Base-by-base conservation (phyloP, 2,329 filamentous ascomycete species). In the Claviceps purpurea region DNA sequence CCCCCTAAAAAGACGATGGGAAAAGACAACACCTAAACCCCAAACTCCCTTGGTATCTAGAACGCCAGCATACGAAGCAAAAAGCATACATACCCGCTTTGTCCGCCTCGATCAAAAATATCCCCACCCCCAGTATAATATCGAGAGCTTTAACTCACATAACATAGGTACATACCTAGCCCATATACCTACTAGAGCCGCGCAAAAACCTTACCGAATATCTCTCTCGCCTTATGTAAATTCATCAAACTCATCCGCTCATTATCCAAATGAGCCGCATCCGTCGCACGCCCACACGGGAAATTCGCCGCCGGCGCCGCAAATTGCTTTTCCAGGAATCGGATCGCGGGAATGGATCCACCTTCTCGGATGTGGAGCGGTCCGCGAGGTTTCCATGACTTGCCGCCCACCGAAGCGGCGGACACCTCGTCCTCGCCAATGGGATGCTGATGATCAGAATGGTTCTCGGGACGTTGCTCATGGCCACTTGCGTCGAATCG, bases 331-430 rank as follows among this genome's bases (percentile, higher is more conserved):
- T 97, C 91, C 40, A 97, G 65, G 63, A 97, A 97, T 5, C 93
- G 75, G 52, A 97, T 97, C 0, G 88, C 88, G 0, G 93, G 93
- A 59, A 98, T 98, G 0, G 87, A 94, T 5, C 93, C 93, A 13
- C 93, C 93, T 68, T 98, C 93, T 10, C 93, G 81, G 59, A 98
- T 98, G 65, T 95, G 97, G 3, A 98, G 74, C 0, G 90, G 91
- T 60, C 83, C 85, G 56, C 71, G 74, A 4, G 70, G 67, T 40
- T 65, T 68, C 38, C 42, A 44, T 4, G 52, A 43, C 47, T 41
- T 54, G 38, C 45, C 53, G 30, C 45, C 48, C 39, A 46, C 38
- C 14, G 52, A 51, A 39, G 38, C 45, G 37, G n/a, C 39, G 51
- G 18, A 51, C 44, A 2, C 20, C 41, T 20, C 18, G 10, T 34